phyloP scores from a whole-genome alignment of 108 stramenopile genomes.

The Nannochloropsis granulata region DNA sequence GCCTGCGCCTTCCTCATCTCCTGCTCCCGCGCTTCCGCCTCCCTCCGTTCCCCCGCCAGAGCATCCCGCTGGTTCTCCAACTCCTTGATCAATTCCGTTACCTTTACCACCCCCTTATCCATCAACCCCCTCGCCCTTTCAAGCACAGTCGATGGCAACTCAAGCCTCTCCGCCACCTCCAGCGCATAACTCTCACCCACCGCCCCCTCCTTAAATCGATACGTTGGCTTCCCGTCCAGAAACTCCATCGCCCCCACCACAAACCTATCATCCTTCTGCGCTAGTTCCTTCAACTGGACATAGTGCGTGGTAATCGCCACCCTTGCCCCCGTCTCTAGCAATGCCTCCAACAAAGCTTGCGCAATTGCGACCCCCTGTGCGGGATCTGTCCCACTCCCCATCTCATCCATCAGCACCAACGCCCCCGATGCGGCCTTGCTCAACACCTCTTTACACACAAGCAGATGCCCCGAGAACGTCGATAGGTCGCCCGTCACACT shows the following conservation, averaged over 20 bases:
- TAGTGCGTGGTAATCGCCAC: slow-evolving; percentile 86
- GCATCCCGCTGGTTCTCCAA: slow-evolving; percentile 37
- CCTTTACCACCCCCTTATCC: slow-evolving; percentile 61
- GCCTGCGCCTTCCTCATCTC: slow-evolving; percentile 61
- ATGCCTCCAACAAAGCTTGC: slow-evolving; percentile 69
- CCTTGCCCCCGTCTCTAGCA: slow-evolving; percentile 61
- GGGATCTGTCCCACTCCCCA: slow-evolving; percentile 84
- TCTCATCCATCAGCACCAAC: slow-evolving; percentile 81
- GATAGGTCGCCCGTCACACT: slow-evolving; percentile 75
- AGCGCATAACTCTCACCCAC: slow-evolving; percentile 82
- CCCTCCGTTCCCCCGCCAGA: slow-evolving; percentile 46
- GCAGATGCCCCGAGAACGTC: slow-evolving; percentile 80
- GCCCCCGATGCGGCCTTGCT: slow-evolving; percentile 20
- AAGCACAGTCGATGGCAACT: slow-evolving; percentile 53
- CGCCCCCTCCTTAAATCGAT: slow-evolving; percentile 65
- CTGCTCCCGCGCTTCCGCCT: slow-evolving; percentile 47
- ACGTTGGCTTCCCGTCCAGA: slow-evolving; percentile 64
- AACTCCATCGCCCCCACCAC: slow-evolving; percentile 80
- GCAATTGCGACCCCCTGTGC: slow-evolving; percentile 86
- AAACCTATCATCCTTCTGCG: slow-evolving; percentile 62
- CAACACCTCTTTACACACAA: slow-evolving; percentile 47
- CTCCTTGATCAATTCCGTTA: slow-evolving; percentile 66
- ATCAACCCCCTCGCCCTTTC: slow-evolving; percentile 56
- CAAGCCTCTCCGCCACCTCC: slow-evolving; percentile 60
- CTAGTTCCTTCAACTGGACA: slow-evolving; percentile 72